A percentile compares a stretch with the other conserved stretches of the same genome.
Conservation (phyloP, 2,329 filamentous ascomycete species). For the Bipolaris zeicola region DNA sequence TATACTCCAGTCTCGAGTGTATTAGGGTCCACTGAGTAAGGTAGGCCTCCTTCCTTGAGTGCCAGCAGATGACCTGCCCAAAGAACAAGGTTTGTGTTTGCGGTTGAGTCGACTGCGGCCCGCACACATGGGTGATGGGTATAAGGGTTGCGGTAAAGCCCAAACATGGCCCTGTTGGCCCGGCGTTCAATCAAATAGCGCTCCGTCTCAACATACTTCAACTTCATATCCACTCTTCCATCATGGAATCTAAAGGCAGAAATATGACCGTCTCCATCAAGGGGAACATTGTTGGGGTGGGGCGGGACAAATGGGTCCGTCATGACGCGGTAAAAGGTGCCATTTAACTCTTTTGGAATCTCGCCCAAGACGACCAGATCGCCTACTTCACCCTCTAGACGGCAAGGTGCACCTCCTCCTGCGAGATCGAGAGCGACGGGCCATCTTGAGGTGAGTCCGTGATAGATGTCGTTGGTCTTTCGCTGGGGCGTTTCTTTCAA, state of each 20-base stretch:
- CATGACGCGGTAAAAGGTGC: not conserved
- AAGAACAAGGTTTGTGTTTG: not conserved
- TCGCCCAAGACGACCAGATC: not conserved
- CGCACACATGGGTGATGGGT: not conserved
- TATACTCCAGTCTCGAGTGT: not conserved
- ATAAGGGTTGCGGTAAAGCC: not conserved
- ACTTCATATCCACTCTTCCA: not conserved
- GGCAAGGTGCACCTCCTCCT: constrained; percentile 20
- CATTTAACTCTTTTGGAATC: not conserved
- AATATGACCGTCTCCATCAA: not conserved
- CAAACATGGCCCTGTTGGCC: not conserved
- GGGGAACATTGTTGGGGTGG: not conserved
- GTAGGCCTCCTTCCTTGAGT: not conserved
- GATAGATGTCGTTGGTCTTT: not conserved
- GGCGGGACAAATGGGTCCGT: not conserved
- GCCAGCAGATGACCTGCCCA: not conserved
- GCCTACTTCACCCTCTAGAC: not conserved
- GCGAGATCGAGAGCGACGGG: not conserved
- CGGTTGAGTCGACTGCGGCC: not conserved
- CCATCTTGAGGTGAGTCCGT: not conserved
- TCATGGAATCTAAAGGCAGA: not conserved
- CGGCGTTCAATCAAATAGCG: not conserved
- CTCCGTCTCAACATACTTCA: not conserved
- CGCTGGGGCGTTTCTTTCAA: not conserved
- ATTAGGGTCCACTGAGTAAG: not conserved